Conservation (phyloP, 106 monocot genomes). For the Phalaenopsis equestris region DNA sequence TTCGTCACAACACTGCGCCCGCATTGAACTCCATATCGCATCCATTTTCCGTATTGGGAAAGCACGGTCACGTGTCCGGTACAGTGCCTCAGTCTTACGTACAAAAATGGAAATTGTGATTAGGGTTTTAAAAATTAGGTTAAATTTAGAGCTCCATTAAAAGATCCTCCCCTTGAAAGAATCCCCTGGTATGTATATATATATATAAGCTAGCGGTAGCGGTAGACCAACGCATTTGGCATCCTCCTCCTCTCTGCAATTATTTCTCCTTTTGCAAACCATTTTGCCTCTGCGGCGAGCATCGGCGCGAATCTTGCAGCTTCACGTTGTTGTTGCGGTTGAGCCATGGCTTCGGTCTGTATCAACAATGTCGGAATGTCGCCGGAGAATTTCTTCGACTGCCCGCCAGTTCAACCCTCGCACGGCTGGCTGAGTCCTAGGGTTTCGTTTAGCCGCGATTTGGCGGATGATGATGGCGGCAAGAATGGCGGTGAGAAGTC, state of each 20-base stretch:
- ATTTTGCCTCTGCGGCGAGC: not conserved
- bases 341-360: constrained; percentile 1
- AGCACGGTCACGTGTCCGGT: constrained; percentile 2
- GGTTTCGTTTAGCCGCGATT: constrained; percentile 5
- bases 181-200: not conserved
- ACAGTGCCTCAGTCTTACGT: not conserved
- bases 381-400: constrained; percentile 2
- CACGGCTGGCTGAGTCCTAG: constrained; percentile 2
- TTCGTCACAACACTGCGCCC: not conserved
- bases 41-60: not conserved
- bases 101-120: constrained; percentile 4
- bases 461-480: not conserved
- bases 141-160: not conserved
- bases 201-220: not conserved
- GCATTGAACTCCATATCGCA: not conserved
- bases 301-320: not conserved
- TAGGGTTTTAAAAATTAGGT: not conserved
- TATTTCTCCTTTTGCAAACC: no score
- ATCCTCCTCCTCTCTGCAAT: not conserved
- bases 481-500: constrained; percentile 1
- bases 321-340: not conserved
- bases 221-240: not conserved
- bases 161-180: not conserved
- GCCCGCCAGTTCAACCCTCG: not conserved
- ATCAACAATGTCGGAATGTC: constrained; percentile 2